These are phyloP conservation scores for Teunomyces stri DNA, from an alignment of 805 yeast species.

Conservation along the genomic window DNA sequence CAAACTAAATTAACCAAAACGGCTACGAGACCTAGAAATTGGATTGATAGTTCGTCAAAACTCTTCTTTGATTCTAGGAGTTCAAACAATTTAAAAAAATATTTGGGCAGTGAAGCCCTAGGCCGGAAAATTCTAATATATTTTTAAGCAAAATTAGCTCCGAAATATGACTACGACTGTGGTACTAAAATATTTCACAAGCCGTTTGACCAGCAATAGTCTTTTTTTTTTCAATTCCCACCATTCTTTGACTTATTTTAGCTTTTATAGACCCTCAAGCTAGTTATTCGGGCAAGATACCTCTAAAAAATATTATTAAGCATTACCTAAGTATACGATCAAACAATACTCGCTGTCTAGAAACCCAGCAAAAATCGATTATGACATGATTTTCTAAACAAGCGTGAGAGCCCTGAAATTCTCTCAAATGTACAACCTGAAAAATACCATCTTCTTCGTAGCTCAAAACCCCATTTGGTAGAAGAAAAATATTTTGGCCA, in stretches of 20 bases:
- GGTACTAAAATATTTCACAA: too few species aligned
- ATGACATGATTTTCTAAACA: background rate
- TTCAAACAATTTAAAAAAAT: background rate
- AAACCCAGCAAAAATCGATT: background rate
- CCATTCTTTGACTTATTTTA: background rate
- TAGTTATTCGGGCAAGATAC: background rate
- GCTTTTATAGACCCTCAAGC: constrained; percentile 1
- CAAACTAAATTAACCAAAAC: background rate
- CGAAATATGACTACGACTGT: background rate
- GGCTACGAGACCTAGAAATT: background rate
- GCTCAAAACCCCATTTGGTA: background rate
- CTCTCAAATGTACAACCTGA: background rate
- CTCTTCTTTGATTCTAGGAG: background rate
- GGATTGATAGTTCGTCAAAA: background rate
- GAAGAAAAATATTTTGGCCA: background rate
- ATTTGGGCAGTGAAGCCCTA: background rate
- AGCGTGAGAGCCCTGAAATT: background rate
- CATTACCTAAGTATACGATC: background rate
- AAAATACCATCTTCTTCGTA: background rate
- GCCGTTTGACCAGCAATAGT: too few species aligned
- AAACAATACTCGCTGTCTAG: background rate
- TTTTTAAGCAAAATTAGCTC: background rate
- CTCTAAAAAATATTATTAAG: background rate
- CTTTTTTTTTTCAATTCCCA: background rate
- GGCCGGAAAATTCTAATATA: background rate